Base-by-base conservation (phyloP, 495 filamentous ascomycete species). In the Friedmanniomyces simplex region DNA sequence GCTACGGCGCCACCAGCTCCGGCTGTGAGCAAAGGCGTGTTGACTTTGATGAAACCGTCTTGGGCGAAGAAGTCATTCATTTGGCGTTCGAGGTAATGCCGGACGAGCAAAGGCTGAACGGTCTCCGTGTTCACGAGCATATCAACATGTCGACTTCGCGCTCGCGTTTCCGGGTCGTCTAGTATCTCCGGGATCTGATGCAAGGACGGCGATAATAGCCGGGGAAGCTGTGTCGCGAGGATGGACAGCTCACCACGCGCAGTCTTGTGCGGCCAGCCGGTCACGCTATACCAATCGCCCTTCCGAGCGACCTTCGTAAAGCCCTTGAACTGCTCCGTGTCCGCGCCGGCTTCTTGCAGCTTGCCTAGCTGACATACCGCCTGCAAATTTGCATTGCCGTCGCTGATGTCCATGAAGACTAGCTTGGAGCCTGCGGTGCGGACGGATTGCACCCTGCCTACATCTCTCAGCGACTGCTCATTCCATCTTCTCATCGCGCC, bases 1-100 rank as follows among this genome's bases (percentile, higher is more conserved):
- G 93, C 93, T 46, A 81, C 76, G 20, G 93, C 93, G 28, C 93
- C 93, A 55, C 89, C 83, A 13, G 88, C 87, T 39, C 77, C 73
- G 25, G 80, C 78, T 1, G 83, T 82, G 22, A 98, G 74, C 43
- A 97, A 88, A 8, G 93, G 93, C 1, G 93, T 98, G 61, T 84
- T 85, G 30, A 97, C 88, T 69, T 96, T 87, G 57, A 89, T 74
- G 61, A 96, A 95, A 22, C 77, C 76, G 12, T 79, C 72, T 24
- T 82, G 76, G 39, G 84, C 66, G 50, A 98, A 77, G 68, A 86
- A 89, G 46, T 83, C 76, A 43, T 87, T 83, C 37, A 97, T 69
- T 59, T 82, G 79, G 48, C 84, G 82, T 46, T 87, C 80, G 47
- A 98, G 79, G 26, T 81, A 72, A 2, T 88, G 85, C 25, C 91